These are phyloP conservation scores for Fragaria nilgerrensis DNA, from an alignment of 306 rosid species.

Conservation along the genomic window DNA sequence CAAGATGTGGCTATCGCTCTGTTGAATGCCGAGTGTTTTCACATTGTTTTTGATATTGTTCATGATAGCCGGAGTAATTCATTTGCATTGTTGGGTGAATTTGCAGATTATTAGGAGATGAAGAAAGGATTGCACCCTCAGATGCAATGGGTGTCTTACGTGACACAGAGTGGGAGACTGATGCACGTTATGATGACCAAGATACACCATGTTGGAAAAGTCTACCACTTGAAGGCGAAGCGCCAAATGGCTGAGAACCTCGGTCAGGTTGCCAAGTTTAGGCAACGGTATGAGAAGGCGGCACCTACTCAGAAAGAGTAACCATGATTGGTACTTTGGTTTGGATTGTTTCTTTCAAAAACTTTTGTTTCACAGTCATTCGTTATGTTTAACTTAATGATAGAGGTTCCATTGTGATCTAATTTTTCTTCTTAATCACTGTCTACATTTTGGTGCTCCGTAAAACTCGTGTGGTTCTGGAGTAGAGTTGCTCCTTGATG, in stretches of 20 bases:
- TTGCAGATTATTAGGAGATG: constrained; percentile 37
- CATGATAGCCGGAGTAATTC: background rate
- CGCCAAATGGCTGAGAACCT: constrained; percentile 85
- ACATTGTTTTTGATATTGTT: background rate
- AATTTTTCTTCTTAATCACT: background rate
- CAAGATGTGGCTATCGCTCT: background rate
- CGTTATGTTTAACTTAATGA: background rate
- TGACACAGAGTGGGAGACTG: constrained; percentile 89
- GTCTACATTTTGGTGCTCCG: background rate
- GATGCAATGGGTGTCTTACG: constrained; percentile 93
- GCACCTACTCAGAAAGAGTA: constrained; percentile 25
- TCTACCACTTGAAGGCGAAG: constrained; percentile 81
- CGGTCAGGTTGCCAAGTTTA: constrained; percentile 88
- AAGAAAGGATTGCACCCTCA: constrained; percentile 94
- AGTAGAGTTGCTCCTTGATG: background rate
- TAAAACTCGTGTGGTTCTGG: background rate
- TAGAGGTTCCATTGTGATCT: background rate
- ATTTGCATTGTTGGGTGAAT: background rate
- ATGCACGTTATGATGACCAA: constrained; percentile 86
- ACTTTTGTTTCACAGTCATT: background rate
- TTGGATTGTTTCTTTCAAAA: background rate
- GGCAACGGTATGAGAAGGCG: constrained; percentile 62
- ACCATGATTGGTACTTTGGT: constrained; percentile 28
- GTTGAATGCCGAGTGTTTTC: background rate
- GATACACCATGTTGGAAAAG: constrained; percentile 81